phyloP scores from a whole-genome alignment of 441 rosid genomes.

The Breynia disticha region DNA sequence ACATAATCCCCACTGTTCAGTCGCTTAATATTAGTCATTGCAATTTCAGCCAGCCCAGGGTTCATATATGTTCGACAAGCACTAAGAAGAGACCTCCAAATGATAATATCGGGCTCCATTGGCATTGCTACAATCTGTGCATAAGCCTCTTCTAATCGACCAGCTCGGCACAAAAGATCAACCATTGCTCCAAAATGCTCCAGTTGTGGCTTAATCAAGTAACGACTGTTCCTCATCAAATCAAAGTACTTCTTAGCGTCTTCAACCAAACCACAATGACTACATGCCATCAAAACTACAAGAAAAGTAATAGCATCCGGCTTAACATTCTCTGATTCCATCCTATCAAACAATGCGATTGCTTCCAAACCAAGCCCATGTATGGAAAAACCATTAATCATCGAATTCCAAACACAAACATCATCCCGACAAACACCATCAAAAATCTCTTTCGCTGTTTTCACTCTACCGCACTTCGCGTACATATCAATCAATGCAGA shows the following conservation, averaged over 20 bases:
- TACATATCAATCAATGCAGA: slow-evolving; percentile 68
- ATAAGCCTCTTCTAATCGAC: slow-evolving; percentile 50
- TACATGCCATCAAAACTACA: slow-evolving; percentile 58
- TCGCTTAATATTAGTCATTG: slow-evolving; percentile 45
- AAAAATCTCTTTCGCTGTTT: slow-evolving; percentile 48
- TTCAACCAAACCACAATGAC: slow-evolving; percentile 63
- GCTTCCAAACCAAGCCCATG: slow-evolving; percentile 67
- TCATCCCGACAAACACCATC: slow-evolving; percentile 25
- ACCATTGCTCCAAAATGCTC: slow-evolving; percentile 82
- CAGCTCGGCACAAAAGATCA: slow-evolving; percentile 83
- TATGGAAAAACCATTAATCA: slow-evolving; percentile 62
- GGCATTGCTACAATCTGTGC: slow-evolving; percentile 54
- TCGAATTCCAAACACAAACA: slow-evolving; percentile 72
- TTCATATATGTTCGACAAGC: slow-evolving; percentile 74
- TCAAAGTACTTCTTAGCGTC: slow-evolving; percentile 49
- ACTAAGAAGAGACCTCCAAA: slow-evolving; percentile 86
- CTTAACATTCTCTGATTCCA: slow-evolving; percentile 38
- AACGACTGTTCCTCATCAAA: slow-evolving; percentile 33
- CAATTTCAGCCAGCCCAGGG: slow-evolving; percentile 60
- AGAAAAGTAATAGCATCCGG: slow-evolving; percentile 70
- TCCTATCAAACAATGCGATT: slow-evolving; percentile 34
- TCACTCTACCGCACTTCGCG: slow-evolving; percentile 65
- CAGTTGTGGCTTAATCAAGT: slow-evolving; percentile 41
- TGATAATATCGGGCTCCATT: slow-evolving; percentile 58
- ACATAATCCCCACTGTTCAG: slow-evolving; percentile 63